Conservation (phyloP, 2,329 filamentous ascomycete genomes). For the Pestalotiopsis fici region DNA sequence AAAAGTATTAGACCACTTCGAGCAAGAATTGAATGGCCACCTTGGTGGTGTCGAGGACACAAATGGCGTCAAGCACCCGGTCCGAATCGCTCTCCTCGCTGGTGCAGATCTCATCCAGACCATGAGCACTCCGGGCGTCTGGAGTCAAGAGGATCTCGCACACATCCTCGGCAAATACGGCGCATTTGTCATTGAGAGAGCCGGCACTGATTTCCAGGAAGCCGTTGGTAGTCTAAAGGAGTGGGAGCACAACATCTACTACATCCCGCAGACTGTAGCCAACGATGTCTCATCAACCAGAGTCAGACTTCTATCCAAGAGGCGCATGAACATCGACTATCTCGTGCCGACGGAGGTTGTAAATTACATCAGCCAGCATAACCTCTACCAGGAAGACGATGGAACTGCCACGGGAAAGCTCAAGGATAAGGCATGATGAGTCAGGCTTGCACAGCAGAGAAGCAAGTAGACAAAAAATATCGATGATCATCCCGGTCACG, state of each 20-base stretch:
- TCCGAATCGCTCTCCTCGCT: constrained; percentile 78
- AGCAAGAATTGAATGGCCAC: constrained; percentile 83
- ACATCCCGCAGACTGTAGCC: constrained; percentile 85
- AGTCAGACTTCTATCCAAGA: constrained; percentile 77
- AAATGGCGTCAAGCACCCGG: constrained; percentile 65
- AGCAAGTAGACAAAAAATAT: constrained; percentile 12
- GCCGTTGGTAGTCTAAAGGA: constrained; percentile 78
- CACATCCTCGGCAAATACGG: constrained; percentile 85
- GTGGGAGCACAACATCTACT: constrained; percentile 84
- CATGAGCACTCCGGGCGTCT: constrained; percentile 74
- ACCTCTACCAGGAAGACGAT: constrained; percentile 50
- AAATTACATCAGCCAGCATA: constrained; percentile 69
- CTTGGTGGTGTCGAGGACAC: constrained; percentile 71
- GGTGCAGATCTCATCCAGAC: constrained; percentile 77
- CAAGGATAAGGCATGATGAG: constrained; percentile 24
- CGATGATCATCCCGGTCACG: constrained; percentile 6
- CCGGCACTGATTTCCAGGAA: constrained; percentile 85
- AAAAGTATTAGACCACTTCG: constrained; percentile 86
- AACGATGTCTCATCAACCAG: constrained; percentile 83
- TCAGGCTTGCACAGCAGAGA: background rate
- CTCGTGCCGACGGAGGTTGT: constrained; percentile 74
- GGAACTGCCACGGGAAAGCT: constrained; percentile 18
- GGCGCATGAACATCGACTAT: constrained; percentile 82
- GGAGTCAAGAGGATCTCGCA: constrained; percentile 82
- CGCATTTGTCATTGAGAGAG: constrained; percentile 80